These are phyloP conservation scores for Aspergillus sp. DNA, from an alignment of 2,329 filamentous ascomycete genomes.

Conservation along the genomic window DNA sequence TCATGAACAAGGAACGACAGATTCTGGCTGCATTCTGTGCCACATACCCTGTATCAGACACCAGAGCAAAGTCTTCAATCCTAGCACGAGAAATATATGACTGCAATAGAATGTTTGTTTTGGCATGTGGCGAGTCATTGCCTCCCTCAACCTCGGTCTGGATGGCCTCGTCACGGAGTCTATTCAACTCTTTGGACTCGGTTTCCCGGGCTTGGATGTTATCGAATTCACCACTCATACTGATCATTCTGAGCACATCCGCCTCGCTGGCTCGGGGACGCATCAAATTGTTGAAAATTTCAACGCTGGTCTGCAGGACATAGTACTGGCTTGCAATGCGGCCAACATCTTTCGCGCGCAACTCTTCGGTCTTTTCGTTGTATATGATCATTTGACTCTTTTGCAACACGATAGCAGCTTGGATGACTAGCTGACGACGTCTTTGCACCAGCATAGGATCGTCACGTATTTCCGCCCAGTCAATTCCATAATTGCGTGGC, in stretches of 20 bases:
- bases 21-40: constrained; percentile 95
- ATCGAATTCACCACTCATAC: constrained; percentile 96
- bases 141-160: constrained; percentile 77
- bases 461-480: constrained; percentile 86
- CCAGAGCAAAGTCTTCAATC: constrained; percentile 88
- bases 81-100: constrained; percentile 87
- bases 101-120: constrained; percentile 94
- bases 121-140: constrained; percentile 71
- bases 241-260: constrained; percentile 93
- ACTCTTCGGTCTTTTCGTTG: constrained; percentile 89
- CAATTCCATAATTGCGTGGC: constrained; percentile 89
- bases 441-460: constrained; percentile 86
- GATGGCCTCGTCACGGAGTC: constrained; percentile 69
- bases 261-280: constrained; percentile 79
- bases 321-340: constrained; percentile 98
- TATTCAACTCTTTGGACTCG: constrained; percentile 82
- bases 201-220: constrained; percentile 91
- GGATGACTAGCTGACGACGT: constrained; percentile 80
- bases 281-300: constrained; percentile 98
- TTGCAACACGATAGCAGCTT: constrained; percentile 83
- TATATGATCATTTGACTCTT: constrained; percentile 99
- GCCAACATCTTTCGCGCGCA: constrained; percentile 91
- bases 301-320: constrained; percentile 86
- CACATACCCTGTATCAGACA: constrained; percentile 91
- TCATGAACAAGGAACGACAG: constrained; percentile 93